Percentiles rank a stretch among this genome's conserved stretches.
Evolutionary conservation across 1,284 basidiomycete genomes (phyloP).

Genomic region (Coniferiporia weirii): DNA sequence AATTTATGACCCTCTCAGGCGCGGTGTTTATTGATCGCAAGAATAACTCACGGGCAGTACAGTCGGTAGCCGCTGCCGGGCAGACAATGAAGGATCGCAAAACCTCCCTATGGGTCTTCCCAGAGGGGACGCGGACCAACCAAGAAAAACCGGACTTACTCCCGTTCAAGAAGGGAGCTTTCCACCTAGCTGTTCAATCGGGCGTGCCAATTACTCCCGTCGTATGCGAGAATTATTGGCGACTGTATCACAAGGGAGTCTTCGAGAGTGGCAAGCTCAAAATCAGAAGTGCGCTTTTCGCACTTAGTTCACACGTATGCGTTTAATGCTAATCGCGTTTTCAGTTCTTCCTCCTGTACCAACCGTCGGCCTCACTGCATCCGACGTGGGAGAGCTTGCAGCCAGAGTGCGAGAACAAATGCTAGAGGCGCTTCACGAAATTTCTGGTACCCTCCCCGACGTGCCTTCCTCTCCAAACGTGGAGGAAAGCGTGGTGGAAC

Average conservation of each 20-base stretch:
- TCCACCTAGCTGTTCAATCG: constrained; percentile 91
- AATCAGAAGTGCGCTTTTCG: constrained; percentile 59
- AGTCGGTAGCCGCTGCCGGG: constrained; percentile 74
- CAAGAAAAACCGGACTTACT: constrained; percentile 64
- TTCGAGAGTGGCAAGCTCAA: constrained; percentile 78
- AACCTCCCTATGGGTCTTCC: constrained; percentile 87
- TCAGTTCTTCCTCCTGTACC: constrained; percentile 74
- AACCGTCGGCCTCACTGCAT: constrained; percentile 61
- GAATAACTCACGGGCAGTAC: constrained; percentile 72
- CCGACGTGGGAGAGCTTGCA: constrained; percentile 61
- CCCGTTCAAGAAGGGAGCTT: constrained; percentile 97
- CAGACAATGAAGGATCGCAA: constrained; percentile 74
- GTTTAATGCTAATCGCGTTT: constrained; percentile 8
- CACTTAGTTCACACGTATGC: constrained; percentile 9
- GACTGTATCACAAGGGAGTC: constrained; percentile 72
- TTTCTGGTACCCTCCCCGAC: constrained; percentile 46
- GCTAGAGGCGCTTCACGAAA: constrained; percentile 62
- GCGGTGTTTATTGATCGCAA: constrained; percentile 92
- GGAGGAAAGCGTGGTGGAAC: constrained; percentile 5
- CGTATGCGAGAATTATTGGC: constrained; percentile 92
- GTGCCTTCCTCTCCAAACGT: constrained; percentile 19
- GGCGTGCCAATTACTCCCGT: constrained; percentile 88
- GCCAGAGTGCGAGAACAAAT: constrained; percentile 65
- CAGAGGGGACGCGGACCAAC: constrained; percentile 85
- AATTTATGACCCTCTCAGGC: constrained; percentile 89